Evolutionary conservation across 2,329 filamentous ascomycete genomes (phyloP), one percentile per base, ranked within the genome.

Genomic region (Tolypocladium guangdongense): DNA sequence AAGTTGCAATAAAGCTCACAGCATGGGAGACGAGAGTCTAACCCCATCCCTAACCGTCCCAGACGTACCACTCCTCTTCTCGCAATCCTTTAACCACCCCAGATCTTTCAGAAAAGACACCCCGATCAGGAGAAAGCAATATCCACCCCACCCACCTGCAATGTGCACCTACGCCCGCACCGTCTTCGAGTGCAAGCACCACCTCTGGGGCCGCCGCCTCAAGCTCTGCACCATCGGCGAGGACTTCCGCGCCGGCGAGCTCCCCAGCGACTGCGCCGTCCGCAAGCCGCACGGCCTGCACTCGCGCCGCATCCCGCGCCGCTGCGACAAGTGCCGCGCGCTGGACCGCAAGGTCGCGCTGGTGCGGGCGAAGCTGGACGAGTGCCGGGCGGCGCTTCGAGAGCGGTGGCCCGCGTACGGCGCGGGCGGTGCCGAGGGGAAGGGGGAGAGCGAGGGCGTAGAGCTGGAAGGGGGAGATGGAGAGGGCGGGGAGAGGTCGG

Each of bases 101-200:
- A 12, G 16, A 4, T 10, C 43, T n/a, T 16, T 4, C 16, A 7
- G 24, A 3, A 45, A 7, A 30, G 6, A 14, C 16, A 4, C 24
- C 16, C 41, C 6, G 7, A 7, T 16, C 39, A 24, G 24, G 14
- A 46, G 16, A 30, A 11, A 27, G 24, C 2, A 7, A 30, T 33
- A 33, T 11, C 32, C 8, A 11, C 12, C 7, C 4, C 16, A 2
- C 24, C 43, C 5, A 10, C 33, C 24, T 32, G 32, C 16, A 20
- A 68, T 69, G 67, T 67, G 66, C 50, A 56, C 51, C 12, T 65
- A 66, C 58, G 39, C 55, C 8, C 60, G 59, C 35, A 57, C 57
- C 35, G 33, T 64, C 36, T 68, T 63, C 50, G 32, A 32, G 33
- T 67, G 65, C 59, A 24, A 46, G 6, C 64, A 68, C 55, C 50